phyloP scores from a whole-genome alignment of 2,329 filamentous ascomycete genomes.

The Venturia pyrina region DNA sequence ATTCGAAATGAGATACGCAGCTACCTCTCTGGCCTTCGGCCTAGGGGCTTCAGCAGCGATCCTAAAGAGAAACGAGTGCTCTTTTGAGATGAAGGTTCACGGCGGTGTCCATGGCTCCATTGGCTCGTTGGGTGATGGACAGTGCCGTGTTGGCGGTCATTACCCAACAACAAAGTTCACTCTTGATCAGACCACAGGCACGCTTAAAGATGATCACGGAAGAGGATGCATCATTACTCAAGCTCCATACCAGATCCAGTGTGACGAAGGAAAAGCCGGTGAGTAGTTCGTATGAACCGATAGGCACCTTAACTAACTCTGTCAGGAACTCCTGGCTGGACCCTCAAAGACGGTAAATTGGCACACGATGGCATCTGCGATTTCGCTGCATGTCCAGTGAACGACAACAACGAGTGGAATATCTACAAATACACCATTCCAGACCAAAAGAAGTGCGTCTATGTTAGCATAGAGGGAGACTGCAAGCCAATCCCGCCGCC shows the following conservation, averaged over 20 bases:
- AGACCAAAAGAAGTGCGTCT: slow-evolving; percentile 38
- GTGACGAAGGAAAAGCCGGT: slow-evolving; percentile 42
- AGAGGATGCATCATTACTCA: slow-evolving; percentile 55
- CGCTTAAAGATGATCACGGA: slow-evolving; percentile 44
- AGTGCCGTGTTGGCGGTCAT: slow-evolving; percentile 47
- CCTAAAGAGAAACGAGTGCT: slow-evolving; percentile 23
- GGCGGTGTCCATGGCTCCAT: slow-evolving; percentile 43
- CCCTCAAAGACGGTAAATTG: slow-evolving; percentile 43
- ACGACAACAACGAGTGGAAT: slow-evolving; percentile 44
- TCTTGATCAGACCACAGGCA: slow-evolving; percentile 40
- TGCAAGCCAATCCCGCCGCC: background rate
- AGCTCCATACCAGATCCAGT: slow-evolving; percentile 51
- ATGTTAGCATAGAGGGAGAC: slow-evolving; percentile 35
- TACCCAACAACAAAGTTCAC: slow-evolving; percentile 42
- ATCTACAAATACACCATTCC: slow-evolving; percentile 38
- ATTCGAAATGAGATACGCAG: slow-evolving; percentile 17
- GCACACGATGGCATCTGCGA: slow-evolving; percentile 39
- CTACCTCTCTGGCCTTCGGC: slow-evolving; percentile 16
- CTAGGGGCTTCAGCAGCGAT: slow-evolving; percentile 18
- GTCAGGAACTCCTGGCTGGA: slow-evolving; percentile 43
- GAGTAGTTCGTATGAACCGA: slow-evolving; percentile 8
- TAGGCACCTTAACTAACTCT: background rate
- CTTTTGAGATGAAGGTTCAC: slow-evolving; percentile 43
- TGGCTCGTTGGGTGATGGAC: slow-evolving; percentile 52
- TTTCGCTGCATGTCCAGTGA: slow-evolving; percentile 54